Conservation (phyloP, 116 monocot species). For the Trichopus zeylanicus region DNA sequence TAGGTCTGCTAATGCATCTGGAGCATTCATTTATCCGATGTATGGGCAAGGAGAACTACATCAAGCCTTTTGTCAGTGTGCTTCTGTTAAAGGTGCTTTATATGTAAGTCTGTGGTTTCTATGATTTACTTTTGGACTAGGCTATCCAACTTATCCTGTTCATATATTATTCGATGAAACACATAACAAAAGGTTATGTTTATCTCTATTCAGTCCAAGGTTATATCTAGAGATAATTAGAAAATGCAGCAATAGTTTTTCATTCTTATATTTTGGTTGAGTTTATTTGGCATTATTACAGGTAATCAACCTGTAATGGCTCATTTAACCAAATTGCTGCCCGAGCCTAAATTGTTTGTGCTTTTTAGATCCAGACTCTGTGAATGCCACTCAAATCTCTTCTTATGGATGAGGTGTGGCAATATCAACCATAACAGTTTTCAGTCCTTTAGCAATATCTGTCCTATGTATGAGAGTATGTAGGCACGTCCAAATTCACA, state of each 20-base stretch:
- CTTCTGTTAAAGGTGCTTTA: conserved; percentile 96
- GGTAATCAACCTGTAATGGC: no score
- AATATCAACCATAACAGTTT: background rate
- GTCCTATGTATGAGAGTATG: no score
- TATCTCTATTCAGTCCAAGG: no score
- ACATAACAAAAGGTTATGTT: no score
- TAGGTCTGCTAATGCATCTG: conserved; percentile 88
- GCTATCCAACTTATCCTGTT: no score
- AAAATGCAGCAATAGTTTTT: no score
- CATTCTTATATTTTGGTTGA: no score
- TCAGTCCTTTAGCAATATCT: background rate
- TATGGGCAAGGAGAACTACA: conserved; percentile 96
- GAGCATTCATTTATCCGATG: conserved; percentile 96
- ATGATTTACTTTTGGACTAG: background rate
- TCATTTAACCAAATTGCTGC: no score
- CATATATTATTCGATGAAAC: no score
- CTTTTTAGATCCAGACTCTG: conserved; percentile 51
- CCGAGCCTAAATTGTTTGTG: background rate
- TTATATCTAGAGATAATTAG: no score
- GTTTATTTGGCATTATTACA: no score
- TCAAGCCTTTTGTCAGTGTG: conserved; percentile 96
- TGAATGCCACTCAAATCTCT: conserved; percentile 69
- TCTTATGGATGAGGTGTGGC: conserved; percentile 60
- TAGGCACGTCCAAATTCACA: no score
- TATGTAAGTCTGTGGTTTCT: conserved; percentile 66